Evolutionary conservation across 2,329 filamentous ascomycete species (phyloP).

Genomic region (Hirsutella thompsonii): DNA sequence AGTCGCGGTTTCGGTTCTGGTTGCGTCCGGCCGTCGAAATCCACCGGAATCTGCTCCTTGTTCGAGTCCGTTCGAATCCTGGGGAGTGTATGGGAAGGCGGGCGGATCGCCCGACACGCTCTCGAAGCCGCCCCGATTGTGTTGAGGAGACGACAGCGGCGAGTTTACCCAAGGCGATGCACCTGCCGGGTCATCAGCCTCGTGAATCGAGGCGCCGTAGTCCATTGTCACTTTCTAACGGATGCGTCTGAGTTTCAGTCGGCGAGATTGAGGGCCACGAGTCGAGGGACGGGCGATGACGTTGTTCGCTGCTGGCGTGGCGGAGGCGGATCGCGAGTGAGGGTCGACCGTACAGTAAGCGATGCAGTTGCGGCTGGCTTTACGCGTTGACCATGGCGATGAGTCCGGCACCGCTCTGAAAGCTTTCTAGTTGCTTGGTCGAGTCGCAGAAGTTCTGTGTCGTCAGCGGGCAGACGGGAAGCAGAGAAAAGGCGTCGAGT

Average conservation of each 20-base stretch:
- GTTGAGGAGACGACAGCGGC: constrained; percentile 35
- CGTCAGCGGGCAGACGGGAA: too few species aligned
- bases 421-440: neutral
- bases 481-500: too few species aligned
- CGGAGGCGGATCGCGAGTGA: neutral
- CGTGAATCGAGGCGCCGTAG: constrained; percentile 42
- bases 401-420: constrained; percentile 2
- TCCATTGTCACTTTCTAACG: constrained; percentile 32
- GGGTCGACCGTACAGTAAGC: too few species aligned
- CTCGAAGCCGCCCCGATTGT: constrained; percentile 30
- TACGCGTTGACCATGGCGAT: too few species aligned
- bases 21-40: constrained; percentile 32
- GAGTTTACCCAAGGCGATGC: constrained; percentile 45
- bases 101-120: constrained; percentile 25
- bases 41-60: constrained; percentile 23
- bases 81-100: constrained; percentile 30
- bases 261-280: constrained; percentile 3
- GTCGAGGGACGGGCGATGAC: constrained; percentile 9
- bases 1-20: constrained; percentile 31
- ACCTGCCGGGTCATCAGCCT: constrained; percentile 37
- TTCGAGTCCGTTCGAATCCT: constrained; percentile 28
- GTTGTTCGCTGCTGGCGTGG: constrained; percentile 3
- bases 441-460: too few species aligned
- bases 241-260: neutral
- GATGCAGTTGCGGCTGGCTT: too few species aligned